Conservation (phyloP, 441 rosid genomes). For the Kokia cookei region DNA sequence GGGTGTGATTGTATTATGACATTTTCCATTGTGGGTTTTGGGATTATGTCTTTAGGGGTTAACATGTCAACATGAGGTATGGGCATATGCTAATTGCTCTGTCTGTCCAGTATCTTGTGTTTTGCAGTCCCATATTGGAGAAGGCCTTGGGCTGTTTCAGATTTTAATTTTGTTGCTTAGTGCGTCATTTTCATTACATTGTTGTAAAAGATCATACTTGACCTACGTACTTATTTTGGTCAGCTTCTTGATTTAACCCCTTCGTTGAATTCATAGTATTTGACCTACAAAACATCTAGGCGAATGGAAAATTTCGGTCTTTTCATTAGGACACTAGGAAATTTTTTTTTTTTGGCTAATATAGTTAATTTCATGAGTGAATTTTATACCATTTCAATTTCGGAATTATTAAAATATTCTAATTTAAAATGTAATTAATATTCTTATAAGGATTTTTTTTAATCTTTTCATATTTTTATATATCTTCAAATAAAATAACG, state of each 20-base stretch:
- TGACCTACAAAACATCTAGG: not conserved
- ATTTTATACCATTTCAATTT: too few relatives aligned
- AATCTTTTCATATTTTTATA: too few relatives aligned
- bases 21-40: conserved; percentile 30
- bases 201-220: not conserved
- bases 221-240: not conserved
- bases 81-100: conserved; percentile 40
- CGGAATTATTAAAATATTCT: too few relatives aligned
- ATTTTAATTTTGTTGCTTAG: conserved; percentile 9
- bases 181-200: not conserved
- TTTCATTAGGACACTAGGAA: too few relatives aligned
- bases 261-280: not conserved
- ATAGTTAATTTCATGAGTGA: too few relatives aligned
- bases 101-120: conserved; percentile 31
- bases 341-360: too few relatives aligned
- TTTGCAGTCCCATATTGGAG: conserved; percentile 16
- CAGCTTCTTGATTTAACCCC: not conserved
- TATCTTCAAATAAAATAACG: too few relatives aligned
- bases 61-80: conserved; percentile 23
- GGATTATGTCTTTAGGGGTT: conserved; percentile 28
- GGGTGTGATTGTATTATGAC: conserved; percentile 47
- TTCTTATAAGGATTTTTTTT: too few relatives aligned
- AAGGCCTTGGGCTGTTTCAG: conserved; percentile 11
- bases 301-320: too few relatives aligned
- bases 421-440: too few relatives aligned